phyloP scores from a whole-genome alignment of 139 green algal species.

The Asterochloris sp. region DNA sequence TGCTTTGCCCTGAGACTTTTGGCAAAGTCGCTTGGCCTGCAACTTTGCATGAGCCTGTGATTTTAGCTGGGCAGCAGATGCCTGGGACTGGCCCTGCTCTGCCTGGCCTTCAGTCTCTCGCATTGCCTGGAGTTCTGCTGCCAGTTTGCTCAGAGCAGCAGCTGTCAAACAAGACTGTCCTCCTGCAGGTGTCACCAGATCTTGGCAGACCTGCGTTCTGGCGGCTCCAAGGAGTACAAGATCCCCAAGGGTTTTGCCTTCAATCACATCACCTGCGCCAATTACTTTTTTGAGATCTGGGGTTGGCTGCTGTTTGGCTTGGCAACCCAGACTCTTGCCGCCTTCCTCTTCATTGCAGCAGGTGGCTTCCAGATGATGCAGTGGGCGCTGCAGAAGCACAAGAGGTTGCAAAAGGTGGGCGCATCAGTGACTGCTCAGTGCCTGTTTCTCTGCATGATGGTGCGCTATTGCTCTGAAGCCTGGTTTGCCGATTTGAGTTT shows the following conservation, averaged over 20 bases:
- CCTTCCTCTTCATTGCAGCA: slow-evolving; percentile 76
- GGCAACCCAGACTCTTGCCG: slow-evolving; percentile 73
- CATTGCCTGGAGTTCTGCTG: neutral
- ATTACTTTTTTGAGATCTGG: slow-evolving; percentile 92
- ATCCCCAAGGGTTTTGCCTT: slow-evolving; percentile 91
- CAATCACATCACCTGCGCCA: slow-evolving; percentile 95
- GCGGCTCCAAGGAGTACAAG: slow-evolving; percentile 78
- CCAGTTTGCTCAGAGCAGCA: neutral
- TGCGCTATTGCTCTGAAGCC: neutral
- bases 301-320: slow-evolving; percentile 90
- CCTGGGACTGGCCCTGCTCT: too few relatives aligned
- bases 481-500: neutral
- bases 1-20: too few relatives aligned
- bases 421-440: neutral
- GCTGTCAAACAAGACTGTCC: neutral
- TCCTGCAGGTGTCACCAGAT: slow-evolving; percentile 81
- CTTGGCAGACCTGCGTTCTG: slow-evolving; percentile 72
- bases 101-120: too few relatives aligned
- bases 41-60: too few relatives aligned
- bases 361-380: slow-evolving; percentile 79
- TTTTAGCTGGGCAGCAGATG: too few relatives aligned
- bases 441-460: neutral
- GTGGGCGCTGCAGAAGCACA: slow-evolving; percentile 94
- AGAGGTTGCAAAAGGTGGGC: slow-evolving; percentile 75
- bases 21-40: too few relatives aligned